Conservation (phyloP, 345 rosid genomes). For the Kandelia obovata region DNA sequence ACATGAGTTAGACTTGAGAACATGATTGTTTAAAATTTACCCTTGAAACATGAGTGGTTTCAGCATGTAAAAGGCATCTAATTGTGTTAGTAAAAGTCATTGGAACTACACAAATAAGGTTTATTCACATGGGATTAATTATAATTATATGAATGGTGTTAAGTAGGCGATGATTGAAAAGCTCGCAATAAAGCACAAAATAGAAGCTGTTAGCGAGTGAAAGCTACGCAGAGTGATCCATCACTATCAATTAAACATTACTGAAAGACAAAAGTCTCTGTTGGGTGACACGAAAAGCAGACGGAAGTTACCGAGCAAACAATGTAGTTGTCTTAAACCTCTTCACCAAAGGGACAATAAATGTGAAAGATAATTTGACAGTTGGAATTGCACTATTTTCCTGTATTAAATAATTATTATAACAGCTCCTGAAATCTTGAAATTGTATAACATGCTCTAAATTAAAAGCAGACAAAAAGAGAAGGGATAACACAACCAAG, state of each 20-base stretch:
- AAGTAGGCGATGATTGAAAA: no score
- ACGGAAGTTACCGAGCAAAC: neutral
- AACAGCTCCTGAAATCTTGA: neutral
- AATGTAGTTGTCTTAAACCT: slow-evolving; percentile 15
- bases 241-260: no score
- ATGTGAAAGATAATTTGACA: slow-evolving; percentile 3
- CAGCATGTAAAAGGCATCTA: slow-evolving; percentile 1
- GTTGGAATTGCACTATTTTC: neutral
- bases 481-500: neutral
- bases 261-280: neutral
- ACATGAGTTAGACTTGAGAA: slow-evolving; percentile 3
- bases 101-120: neutral
- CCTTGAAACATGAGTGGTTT: slow-evolving; percentile 8
- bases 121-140: no score
- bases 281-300: neutral
- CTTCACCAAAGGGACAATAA: slow-evolving; percentile 28
- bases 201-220: neutral
- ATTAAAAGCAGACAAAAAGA: neutral
- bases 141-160: no score
- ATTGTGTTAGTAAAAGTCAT: no score
- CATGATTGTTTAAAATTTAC: neutral
- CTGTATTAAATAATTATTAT: neutral
- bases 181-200: neutral
- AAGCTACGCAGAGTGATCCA: neutral
- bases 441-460: neutral